A percentile compares a stretch with the other conserved stretches of the same genome.
Conservation (phyloP, 2,329 filamentous ascomycete genomes). For the Tolypocladium pustulatum region DNA sequence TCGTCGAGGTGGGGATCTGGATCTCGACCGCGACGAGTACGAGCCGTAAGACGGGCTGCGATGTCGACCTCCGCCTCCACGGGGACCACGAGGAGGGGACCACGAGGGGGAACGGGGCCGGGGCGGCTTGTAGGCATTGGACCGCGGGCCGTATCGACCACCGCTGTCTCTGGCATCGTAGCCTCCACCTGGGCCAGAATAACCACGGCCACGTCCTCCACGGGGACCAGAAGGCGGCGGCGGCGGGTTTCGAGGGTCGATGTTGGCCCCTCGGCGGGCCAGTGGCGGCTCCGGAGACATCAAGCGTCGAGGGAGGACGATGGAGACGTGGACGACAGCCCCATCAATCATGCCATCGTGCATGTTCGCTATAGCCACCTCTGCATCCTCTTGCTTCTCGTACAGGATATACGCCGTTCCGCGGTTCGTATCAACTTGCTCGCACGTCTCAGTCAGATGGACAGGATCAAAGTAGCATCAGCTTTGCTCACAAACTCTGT, state of each 20-base stretch:
- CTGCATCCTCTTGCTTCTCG: constrained; percentile 64
- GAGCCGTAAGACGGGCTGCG: constrained; percentile 34
- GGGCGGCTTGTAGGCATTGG: constrained; percentile 53
- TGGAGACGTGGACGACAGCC: constrained; percentile 71
- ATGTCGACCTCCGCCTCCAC: constrained; percentile 26
- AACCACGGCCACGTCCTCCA: constrained; percentile 20
- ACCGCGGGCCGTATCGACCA: constrained; percentile 29
- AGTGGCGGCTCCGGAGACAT: constrained; percentile 72
- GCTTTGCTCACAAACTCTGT: constrained; percentile 58
- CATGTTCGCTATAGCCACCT: constrained; percentile 89
- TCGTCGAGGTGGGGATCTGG: constrained; percentile 27
- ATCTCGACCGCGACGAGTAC: constrained; percentile 38
- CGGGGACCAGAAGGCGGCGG: constrained; percentile 20
- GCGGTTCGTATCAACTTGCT: constrained; percentile 71
- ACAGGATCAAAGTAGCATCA: background rate
- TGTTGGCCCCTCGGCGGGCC: constrained; percentile 51
- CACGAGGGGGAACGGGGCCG: constrained; percentile 32
- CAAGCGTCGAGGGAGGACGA: constrained; percentile 73
- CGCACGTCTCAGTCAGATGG: background rate
- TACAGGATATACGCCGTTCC: constrained; percentile 92
- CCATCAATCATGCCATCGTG: constrained; percentile 94
- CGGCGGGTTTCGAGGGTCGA: constrained; percentile 36
- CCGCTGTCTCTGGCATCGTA: constrained; percentile 23
- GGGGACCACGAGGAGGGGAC: constrained; percentile 24
- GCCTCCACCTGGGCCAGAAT: constrained; percentile 11